phyloP scores from a whole-genome alignment of 495 filamentous ascomycete species.

The Penicillium nucicola region DNA sequence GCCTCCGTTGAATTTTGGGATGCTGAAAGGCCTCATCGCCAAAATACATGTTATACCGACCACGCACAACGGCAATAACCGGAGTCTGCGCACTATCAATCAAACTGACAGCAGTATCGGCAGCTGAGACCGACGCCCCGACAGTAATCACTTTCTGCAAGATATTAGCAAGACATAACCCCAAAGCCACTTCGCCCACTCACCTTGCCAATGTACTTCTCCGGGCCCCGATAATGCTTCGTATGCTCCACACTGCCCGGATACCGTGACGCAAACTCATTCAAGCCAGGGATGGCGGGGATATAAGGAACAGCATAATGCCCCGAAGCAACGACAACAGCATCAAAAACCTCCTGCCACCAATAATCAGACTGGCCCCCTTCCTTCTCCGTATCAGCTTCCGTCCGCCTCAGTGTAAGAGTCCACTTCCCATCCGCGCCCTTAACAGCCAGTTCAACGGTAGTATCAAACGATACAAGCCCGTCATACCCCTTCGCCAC shows the following conservation, averaged over 20 bases:
- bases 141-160: constrained; percentile 38
- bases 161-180: constrained; percentile 2
- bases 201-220: constrained; percentile 39
- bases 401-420: constrained; percentile 33
- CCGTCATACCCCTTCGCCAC: constrained; percentile 30
- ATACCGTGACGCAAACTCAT: constrained; percentile 31
- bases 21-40: constrained; percentile 50
- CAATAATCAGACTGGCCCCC: constrained; percentile 32
- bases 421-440: constrained; percentile 28
- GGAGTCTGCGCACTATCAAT: constrained; percentile 30
- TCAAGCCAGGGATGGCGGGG: constrained; percentile 51
- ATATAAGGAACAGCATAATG: constrained; percentile 75
- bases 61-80: constrained; percentile 37
- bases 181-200: not conserved
- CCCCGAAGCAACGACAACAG: constrained; percentile 74
- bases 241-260: constrained; percentile 37
- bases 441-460: constrained; percentile 39
- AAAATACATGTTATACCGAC: constrained; percentile 49
- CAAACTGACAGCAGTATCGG: constrained; percentile 38
- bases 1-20: constrained; percentile 40
- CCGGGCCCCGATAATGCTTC: constrained; percentile 38
- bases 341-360: constrained; percentile 57
- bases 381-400: constrained; percentile 7
- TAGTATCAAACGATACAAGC: constrained; percentile 40
- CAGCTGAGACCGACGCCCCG: constrained; percentile 43